These are phyloP conservation scores for rapeseed (Brassica napus) DNA, from an alignment of 345 rosid species.

Conservation along the genomic window DNA sequence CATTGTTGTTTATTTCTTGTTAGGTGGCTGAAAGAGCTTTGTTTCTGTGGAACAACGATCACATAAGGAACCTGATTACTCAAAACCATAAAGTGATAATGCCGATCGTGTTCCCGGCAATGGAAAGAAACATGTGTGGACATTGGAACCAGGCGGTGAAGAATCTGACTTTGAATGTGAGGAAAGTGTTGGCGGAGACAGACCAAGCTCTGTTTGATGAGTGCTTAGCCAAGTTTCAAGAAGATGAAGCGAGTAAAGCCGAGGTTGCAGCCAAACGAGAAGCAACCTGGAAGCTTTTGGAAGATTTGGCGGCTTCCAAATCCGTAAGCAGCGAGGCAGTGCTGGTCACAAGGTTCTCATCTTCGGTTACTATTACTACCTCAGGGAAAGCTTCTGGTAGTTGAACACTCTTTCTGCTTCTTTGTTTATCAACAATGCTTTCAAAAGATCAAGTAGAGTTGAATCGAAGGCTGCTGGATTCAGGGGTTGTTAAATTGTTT, in stretches of 20 bases:
- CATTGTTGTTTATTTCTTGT: not conserved
- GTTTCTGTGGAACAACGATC: constrained; percentile 67
- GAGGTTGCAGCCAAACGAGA: constrained; percentile 55
- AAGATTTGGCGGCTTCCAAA: constrained; percentile 64
- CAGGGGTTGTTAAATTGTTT: constrained; percentile 24
- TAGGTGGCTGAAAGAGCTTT: constrained; percentile 74
- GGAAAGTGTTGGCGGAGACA: constrained; percentile 57
- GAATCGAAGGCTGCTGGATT: not conserved
- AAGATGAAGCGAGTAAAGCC: constrained; percentile 53
- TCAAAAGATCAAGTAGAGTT: not conserved
- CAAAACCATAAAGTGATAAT: constrained; percentile 51
- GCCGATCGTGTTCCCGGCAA: constrained; percentile 61
- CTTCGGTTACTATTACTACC: constrained; percentile 48
- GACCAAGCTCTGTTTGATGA: constrained; percentile 68
- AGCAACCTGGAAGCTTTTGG: constrained; percentile 65
- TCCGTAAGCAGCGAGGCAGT: constrained; percentile 56
- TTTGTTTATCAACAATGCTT: not conserved
- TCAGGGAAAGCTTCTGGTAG: constrained; percentile 33
- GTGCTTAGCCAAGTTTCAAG: constrained; percentile 59
- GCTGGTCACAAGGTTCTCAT: constrained; percentile 50
- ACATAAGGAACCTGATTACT: constrained; percentile 53
- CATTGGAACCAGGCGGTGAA: constrained; percentile 74
- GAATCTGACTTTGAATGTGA: constrained; percentile 58
- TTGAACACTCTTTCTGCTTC: constrained; percentile 38
- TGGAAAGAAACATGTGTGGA: constrained; percentile 54